Conservation (phyloP, 306 rosid species). For the Castanea crenata region DNA sequence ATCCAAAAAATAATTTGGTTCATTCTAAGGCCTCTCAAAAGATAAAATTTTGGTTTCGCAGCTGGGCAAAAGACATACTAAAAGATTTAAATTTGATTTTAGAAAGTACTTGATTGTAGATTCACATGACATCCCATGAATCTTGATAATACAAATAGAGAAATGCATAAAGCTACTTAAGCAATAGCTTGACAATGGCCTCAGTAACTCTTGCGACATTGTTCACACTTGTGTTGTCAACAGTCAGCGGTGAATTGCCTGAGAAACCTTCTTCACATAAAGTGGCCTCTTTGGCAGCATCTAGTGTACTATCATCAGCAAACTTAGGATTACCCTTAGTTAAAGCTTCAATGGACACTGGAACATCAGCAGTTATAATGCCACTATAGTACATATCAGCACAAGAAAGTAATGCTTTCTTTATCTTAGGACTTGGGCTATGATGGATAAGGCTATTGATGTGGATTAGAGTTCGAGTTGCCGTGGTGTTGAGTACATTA, state of each 20-base stretch:
- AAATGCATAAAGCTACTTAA: constrained; percentile 7
- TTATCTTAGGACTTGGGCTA: not conserved
- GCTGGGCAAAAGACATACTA: too few relatives aligned
- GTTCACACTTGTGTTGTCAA: constrained; percentile 18
- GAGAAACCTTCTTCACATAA: constrained; percentile 32
- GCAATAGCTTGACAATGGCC: constrained; percentile 38
- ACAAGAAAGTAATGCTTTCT: constrained; percentile 24
- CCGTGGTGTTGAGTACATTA: constrained; percentile 11
- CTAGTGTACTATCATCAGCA: constrained; percentile 36
- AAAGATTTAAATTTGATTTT: too few relatives aligned
- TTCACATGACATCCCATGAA: not conserved
- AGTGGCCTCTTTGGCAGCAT: constrained; percentile 30
- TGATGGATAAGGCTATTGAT: constrained; percentile 5
- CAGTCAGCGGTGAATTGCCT: constrained; percentile 33
- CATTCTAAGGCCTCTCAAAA: too few relatives aligned
- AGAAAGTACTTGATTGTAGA: too few relatives aligned
- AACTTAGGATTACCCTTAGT: constrained; percentile 32
- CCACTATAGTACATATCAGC: constrained; percentile 8
- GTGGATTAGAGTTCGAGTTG: constrained; percentile 15
- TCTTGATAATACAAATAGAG: not conserved
- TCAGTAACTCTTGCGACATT: constrained; percentile 28
- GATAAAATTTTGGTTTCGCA: too few relatives aligned
- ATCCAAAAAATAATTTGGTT: too few relatives aligned
- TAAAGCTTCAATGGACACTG: constrained; percentile 39
- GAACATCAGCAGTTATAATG: constrained; percentile 31